Evolutionary conservation across 179 eudicot species (phyloP).

Genomic region (Patellifolia procumbens): DNA sequence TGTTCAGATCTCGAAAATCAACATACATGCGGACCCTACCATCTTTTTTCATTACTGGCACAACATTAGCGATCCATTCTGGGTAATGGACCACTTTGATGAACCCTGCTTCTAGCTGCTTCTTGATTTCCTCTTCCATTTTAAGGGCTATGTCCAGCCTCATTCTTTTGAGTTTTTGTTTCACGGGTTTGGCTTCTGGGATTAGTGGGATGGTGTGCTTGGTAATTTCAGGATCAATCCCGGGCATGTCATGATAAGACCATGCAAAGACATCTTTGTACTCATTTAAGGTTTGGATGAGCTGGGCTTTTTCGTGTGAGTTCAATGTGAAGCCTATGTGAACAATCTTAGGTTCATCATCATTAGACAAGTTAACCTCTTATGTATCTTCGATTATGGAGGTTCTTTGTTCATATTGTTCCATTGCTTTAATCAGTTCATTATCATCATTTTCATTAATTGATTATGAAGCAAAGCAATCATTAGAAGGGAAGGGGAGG

Average conservation of each 20-base stretch:
- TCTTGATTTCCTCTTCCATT: background rate
- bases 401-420: no score
- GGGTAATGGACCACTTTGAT: background rate
- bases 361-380: no score
- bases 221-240: background rate
- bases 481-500: no score
- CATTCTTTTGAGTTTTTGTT: background rate
- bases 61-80: background rate
- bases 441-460: no score
- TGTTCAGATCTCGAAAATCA: background rate
- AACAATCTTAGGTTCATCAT: no score
- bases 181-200: background rate
- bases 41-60: background rate
- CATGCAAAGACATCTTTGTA: background rate
- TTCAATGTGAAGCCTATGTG: no score
- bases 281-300: no score
- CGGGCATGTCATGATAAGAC: background rate
- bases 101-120: background rate
- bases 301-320: no score
- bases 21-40: background rate
- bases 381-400: no score
- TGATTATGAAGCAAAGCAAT: no score
- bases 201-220: background rate
- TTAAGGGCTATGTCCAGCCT: background rate
- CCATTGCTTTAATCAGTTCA: no score